Evolutionary conservation across 352 stramenopile genomes (phyloP), one percentile per base, ranked within the genome.

Genomic region (Globisporangium splendens): DNA sequence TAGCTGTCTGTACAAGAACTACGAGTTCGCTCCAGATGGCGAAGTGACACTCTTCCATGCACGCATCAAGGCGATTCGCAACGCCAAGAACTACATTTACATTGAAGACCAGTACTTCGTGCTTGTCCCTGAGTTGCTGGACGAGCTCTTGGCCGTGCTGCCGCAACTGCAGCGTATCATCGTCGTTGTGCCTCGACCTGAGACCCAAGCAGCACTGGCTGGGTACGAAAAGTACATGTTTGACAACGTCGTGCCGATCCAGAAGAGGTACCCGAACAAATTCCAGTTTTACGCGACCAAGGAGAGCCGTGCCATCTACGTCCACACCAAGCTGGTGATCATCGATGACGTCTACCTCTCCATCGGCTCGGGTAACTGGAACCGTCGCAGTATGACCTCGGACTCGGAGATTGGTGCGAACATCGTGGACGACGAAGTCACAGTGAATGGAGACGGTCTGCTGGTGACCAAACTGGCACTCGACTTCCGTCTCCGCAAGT

Each of bases 91-190:
- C 61, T 88, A 71, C 47, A 77, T 88, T 35, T 88, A 84, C 66
- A 79, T 88, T 21, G 75, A 88, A 43, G 77, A 88, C 55, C 77
- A 88, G 65, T 88, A 88, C 65, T 85, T 88, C 42, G 61, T 83
- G 0, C 51, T 70, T 22, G 73, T 88, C 4, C 75, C 73, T 0
- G 56, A 81, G 46, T 48, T 88, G 7, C 50, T 86, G 0, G 56
- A 73, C 10, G 73, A 69, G 0, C 51, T 90, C 7, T 41, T 88
- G 15, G 63, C 74, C 18, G 65, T 77, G 1, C 55, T 88, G 17
- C 77, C 75, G 2, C 55, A 24, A 14, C 46, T 90, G 12, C 68
- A 88, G 39, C 54, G 65, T 14, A 44, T 90, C 11, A 68, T 88
- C 18, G 74, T 90, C 8, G 59, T 90, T 8, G 60, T 65, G 1